phyloP scores from a whole-genome alignment of 73 alveolate genomes.

The Blepharisma stoltei region DNA sequence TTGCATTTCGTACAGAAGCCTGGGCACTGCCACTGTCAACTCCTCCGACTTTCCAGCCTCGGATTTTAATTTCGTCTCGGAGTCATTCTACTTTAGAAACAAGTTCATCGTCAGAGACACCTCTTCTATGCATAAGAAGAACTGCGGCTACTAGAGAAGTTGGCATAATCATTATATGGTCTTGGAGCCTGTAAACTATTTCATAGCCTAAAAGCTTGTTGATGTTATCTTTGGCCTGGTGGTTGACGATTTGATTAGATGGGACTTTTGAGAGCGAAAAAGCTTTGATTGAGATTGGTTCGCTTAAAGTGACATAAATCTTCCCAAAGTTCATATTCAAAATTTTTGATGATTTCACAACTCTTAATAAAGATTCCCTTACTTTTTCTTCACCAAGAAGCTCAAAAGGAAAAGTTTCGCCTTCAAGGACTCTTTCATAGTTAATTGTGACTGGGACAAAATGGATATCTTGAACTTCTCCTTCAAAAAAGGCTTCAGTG shows the following conservation, averaged over 20 bases:
- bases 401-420: slow-evolving; percentile 88
- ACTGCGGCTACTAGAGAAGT: slow-evolving; percentile 75
- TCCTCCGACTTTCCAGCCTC: slow-evolving; percentile 63
- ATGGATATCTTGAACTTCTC: slow-evolving; percentile 61
- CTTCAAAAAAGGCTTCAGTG: slow-evolving; percentile 63
- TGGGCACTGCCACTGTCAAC: slow-evolving; percentile 46
- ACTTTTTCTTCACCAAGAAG: slow-evolving; percentile 85
- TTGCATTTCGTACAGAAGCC: slow-evolving; percentile 51
- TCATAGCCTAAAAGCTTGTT: slow-evolving; percentile 36
- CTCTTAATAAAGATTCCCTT: slow-evolving; percentile 75
- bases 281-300: slow-evolving; percentile 57
- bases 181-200: slow-evolving; percentile 39
- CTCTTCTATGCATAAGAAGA: slow-evolving; percentile 77
- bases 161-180: slow-evolving; percentile 63
- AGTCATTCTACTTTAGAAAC: slow-evolving; percentile 72
- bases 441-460: slow-evolving; percentile 85
- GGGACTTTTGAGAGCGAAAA: slow-evolving; percentile 27
- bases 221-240: not conserved
- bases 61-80: slow-evolving; percentile 42
- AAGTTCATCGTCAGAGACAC: slow-evolving; percentile 77
- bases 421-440: slow-evolving; percentile 87
- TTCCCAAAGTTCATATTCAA: slow-evolving; percentile 78
- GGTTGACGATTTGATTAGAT: not conserved
- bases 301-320: slow-evolving; percentile 66
- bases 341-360: slow-evolving; percentile 64